Evolutionary conservation across 371 early-diverging fungal genomes (phyloP), one percentile per base, ranked within the genome.

Genomic region (Chytridium lagenaria): DNA sequence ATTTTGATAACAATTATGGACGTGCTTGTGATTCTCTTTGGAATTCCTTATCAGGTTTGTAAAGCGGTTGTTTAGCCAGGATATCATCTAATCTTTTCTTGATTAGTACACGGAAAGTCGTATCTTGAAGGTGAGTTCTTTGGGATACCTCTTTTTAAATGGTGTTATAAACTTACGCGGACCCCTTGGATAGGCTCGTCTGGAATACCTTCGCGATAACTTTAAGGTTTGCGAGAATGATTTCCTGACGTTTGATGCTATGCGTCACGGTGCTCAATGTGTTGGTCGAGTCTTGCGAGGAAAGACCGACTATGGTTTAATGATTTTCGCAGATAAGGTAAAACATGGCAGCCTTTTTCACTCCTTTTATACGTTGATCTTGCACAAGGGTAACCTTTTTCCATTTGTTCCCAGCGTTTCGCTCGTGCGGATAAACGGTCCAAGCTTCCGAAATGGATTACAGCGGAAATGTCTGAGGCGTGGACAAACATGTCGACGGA

Each of bases 211-310:
- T 66, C 88, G 97, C 33, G 94, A 95, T 70, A 90, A 95, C 78
- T 90, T 93, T 78, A 90, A 93, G 64, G 96, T 99, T 33, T 90
- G 97, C 38, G 99, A 99, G 81, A 97, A 96, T 79, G 99, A 99
- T 72, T 99, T 99, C 80, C 84, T 99, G 74, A 96, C 98, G 0
- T 99, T 99, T 84, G 99, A 99, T 79, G 99, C 99, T 0, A 93
- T 99, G 90, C 91, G 99, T 5, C 99, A 99, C 84, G 99, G 99
- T 68, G 99, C 99, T 10, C 99, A 99, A 85, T 99, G 99, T 83
- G 94, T 98, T 19, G 99, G 99, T 37, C 90, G 99, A 70, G 99
- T 99, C 12, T 73, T 99, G 69, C 87, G 99, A 66, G 98, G 98
- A 75, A 99, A 98, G 79, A 95, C 93, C 0, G 99, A 99, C 80